These are phyloP conservation scores for Dendrocalamus latiflorus DNA, from an alignment of 202 grass and related monocot genomes.

Conservation along the genomic window DNA sequence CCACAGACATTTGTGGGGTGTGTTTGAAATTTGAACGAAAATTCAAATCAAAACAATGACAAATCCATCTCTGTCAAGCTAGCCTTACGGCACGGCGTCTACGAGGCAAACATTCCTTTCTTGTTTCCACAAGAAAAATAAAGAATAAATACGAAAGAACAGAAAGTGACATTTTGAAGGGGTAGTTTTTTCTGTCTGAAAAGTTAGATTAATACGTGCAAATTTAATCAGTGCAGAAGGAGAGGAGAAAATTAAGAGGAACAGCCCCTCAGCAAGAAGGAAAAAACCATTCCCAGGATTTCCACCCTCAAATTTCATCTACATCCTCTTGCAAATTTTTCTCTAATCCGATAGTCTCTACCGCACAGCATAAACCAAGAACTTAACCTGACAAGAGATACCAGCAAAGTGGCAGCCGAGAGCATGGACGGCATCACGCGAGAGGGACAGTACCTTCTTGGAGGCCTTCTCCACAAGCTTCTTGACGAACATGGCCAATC, in stretches of 20 bases:
- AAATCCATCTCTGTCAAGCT: constrained; percentile 4
- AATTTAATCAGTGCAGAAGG: neutral
- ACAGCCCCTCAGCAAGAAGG: neutral
- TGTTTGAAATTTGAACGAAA: constrained; percentile 26
- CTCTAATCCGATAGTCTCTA: neutral
- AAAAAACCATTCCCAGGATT: neutral
- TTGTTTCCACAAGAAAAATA: neutral
- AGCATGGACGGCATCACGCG: neutral
- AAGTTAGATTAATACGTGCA: neutral
- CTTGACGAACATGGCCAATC: constrained; percentile 68
- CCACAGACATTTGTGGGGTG: neutral
- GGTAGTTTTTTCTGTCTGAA: neutral
- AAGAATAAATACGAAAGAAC: neutral
- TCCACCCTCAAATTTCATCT: neutral
- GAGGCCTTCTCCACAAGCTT: constrained; percentile 82
- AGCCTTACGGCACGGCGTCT: constrained; percentile 32
- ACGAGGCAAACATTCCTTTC: constrained; percentile 31
- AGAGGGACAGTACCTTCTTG: constrained; percentile 50
- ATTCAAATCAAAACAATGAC: neutral
- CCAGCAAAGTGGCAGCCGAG: neutral
- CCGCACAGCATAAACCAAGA: neutral
- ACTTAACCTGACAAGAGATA: neutral
- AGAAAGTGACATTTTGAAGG: neutral
- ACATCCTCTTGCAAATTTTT: neutral
- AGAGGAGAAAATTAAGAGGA: neutral